Base-by-base conservation (phyloP, 257 asterid species). In the Solanum lignicaule region DNA sequence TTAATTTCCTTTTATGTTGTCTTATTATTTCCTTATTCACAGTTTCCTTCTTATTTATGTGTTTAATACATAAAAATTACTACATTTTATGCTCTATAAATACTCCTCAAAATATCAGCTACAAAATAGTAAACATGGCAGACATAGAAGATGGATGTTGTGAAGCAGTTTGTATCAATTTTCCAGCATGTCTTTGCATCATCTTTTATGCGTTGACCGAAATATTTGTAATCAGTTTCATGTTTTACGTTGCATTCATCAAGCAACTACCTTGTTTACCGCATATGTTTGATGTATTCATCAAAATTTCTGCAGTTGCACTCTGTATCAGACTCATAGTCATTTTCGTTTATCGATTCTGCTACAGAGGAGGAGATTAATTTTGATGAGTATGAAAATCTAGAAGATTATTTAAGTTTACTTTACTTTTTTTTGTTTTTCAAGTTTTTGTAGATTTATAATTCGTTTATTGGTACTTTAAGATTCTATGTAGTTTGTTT, bases 101-200 rank as follows among this genome's bases (percentile, higher is more conserved):
- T 55, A 18, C 65, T 55, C n/a, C 10, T 55, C 65, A 55, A 55
- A 55, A 55, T 55, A 4, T 55, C 65, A 18, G n/a, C 4, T 55
- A 52, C 62, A 52, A 52, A 52, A 52, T 55, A 55, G 65, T 55
- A 18, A 55, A 18, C 11, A 55, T 18, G 65, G n/a, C 65, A 18
- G n/a, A 55, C 65, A 18, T 55, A 55, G 65, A 55, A 55, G 65
- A 55, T 55, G 65, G n/a, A 18, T 7, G 25, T 55, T 20, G n/a
- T 0, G 65, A 18, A 20, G 65, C 1, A 1, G n/a, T 0, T 55
- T 55, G 65, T 7, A 55, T 55, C 11, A 0, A 0, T 55, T 25
- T n/a, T 78, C 3, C 52, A 41, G 11, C 35, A 78, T 78, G 36
- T 20, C 4, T 78, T 41, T n/a, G 33, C 84, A 55, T 55, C 9